Base-by-base conservation (phyloP, 2,329 filamentous ascomycete genomes). In the Lojkania enalia region DNA sequence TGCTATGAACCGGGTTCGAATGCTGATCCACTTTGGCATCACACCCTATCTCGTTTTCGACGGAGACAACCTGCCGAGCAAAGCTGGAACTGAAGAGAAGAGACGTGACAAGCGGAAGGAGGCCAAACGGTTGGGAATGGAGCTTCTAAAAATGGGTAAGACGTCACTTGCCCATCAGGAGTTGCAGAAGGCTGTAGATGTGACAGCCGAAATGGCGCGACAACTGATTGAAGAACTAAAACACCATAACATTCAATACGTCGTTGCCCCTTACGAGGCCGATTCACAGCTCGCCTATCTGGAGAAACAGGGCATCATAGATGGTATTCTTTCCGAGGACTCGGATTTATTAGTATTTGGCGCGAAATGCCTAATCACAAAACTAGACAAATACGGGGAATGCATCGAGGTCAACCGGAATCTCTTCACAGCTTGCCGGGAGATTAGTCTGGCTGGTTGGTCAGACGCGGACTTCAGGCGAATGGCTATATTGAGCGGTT, bases 21-120 rank as follows among this genome's bases (percentile, higher is more conserved):
- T 99, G 94, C 83, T 96, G 46, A 82, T 90, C 51, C 88, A 96
- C 71, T 96, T 95, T 66, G 92, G 91, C 18, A 83, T 97, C 30
- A 95, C 80, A n/a, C 94, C 94, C 0, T 99, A 95, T 68, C 74
- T 99, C 43, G 87, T 99, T 25, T 99, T 99, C 67, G 94, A 99
- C 71, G 94, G 94, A 51, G 94, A 96, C 66, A 90, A 87, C 65
- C 79, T 99, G 18, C 94, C 94, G 21, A 96, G 91, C 77, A 99
- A 99, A 71, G 86, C 89, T 13, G 82, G 79, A 20, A 97, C 92
- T 1, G 94, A 99, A 67, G 79, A 81, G 21, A 85, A 88, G 12
- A 82, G 94, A 41, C 80, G 80, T n/a, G 83, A 83, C 53, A 83
- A 83, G 50, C 83, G 94, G 36, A 84, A 90, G 53, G 86, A 92